Percentiles rank a stretch among this genome's conserved stretches.
These are phyloP conservation scores for Diddensiella santjacobensis DNA, from an alignment of 805 yeast species.

Conservation along the genomic window DNA sequence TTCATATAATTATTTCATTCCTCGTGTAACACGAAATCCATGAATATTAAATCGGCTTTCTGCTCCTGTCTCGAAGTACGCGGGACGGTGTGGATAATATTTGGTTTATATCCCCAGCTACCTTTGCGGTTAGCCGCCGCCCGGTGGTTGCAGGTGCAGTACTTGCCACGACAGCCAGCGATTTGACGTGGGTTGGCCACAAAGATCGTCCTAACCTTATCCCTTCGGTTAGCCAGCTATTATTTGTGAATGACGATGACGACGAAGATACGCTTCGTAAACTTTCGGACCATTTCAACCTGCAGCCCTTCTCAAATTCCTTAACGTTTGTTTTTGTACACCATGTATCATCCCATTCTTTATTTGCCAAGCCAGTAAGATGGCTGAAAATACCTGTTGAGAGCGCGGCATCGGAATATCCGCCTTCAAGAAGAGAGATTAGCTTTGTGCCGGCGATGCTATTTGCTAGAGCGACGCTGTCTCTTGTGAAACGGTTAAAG, in stretches of 20 bases:
- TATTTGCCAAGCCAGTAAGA: conserved; percentile 61
- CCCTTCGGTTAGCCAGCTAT: conserved; percentile 27
- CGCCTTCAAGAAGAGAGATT: conserved; percentile 75
- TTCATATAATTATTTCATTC: too few relatives aligned
- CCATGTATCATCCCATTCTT: conserved; percentile 61
- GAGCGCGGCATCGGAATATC: conserved; percentile 79
- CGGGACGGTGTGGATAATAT: conserved; percentile 23
- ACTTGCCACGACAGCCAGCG: conserved; percentile 15
- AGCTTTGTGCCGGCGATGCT: conserved; percentile 58
- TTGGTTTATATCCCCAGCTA: neutral
- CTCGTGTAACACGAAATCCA: too few relatives aligned
- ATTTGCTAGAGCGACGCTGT: conserved; percentile 65
- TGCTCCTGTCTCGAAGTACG: conserved; percentile 22
- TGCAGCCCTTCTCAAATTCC: conserved; percentile 66
- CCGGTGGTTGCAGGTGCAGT: conserved; percentile 21
- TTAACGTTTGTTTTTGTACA: conserved; percentile 58
- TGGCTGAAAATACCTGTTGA: conserved; percentile 78
- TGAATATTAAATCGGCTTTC: neutral
- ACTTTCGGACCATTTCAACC: conserved; percentile 55
- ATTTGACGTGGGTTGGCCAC: conserved; percentile 25
- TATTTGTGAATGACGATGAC: neutral
- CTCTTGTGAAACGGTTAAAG: conserved; percentile 66
- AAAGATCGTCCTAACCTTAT: conserved; percentile 32
- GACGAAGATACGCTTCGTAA: conserved; percentile 36
- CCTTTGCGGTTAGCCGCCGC: conserved; percentile 7